phyloP scores from a whole-genome alignment of 2,329 filamentous ascomycete genomes.

The Diaporthe sp. region DNA sequence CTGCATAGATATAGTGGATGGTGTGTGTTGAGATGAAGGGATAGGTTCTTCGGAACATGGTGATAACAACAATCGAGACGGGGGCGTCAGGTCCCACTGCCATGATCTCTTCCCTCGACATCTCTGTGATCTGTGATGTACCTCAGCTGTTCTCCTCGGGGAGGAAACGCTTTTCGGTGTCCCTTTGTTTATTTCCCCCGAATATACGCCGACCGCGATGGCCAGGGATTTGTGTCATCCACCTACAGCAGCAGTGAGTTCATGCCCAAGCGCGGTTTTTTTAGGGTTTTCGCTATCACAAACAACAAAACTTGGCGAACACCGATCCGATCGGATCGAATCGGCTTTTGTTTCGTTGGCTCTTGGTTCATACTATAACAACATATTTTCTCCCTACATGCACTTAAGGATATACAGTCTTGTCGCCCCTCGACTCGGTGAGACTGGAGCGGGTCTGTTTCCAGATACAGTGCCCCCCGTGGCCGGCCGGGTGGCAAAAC shows the following conservation, averaged over 20 bases:
- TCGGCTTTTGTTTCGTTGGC: conserved; percentile 13
- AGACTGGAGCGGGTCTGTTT: conserved; percentile 11
- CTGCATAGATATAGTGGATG: background rate
- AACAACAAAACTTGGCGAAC: conserved; percentile 11
- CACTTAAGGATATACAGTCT: background rate
- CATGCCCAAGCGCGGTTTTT: background rate
- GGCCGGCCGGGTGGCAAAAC: background rate
- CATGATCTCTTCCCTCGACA: background rate
- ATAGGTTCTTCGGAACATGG: background rate
- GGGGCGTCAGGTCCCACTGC: background rate
- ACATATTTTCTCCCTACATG: background rate
- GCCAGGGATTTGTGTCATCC: background rate
- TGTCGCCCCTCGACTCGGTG: background rate
- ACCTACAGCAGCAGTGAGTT: background rate
- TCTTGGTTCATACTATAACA: background rate
- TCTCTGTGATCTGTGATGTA: background rate
- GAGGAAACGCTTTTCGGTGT: background rate
- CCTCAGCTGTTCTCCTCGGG: background rate
- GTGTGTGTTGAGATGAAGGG: background rate
- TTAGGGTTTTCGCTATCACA: background rate
- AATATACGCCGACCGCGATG: conserved; percentile 6
- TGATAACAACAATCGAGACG: background rate
- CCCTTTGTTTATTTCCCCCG: background rate
- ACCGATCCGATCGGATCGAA: background rate
- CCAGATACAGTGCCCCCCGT: background rate